Base-by-base conservation (phyloP, 176 grass and related monocot genomes). In the Poa annua region DNA sequence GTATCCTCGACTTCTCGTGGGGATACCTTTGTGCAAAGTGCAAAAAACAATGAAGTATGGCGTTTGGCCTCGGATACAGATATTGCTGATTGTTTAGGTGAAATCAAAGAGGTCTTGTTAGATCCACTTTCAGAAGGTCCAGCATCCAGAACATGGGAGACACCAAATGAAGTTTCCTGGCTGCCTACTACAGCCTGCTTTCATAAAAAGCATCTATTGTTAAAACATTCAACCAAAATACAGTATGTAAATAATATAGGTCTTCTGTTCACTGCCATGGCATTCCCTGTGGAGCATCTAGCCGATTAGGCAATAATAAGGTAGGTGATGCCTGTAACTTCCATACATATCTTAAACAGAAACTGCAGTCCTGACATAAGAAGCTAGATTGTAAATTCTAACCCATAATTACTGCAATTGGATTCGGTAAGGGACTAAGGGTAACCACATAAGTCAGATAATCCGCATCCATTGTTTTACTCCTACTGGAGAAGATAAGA, bases 1-100 rank as follows among this genome's bases (percentile, higher is more conserved):
- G 15, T 64, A 76, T 83, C 76, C 78, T 83, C 48, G 51, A 62
- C 54, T 83, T 79, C 78, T 83, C 48, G 51, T 67, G 62, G 36
- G 42, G 29, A 76, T 92, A 94, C 95, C 95, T 94, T 99, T 53
- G 87, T 92, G 75, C 97, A 99, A 84, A 99, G 97, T 84, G 97
- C 93, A 75, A 99, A 99, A 84, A 96, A 96, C 69, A 99, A 90
- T 72, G 93, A 96, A 78, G 83, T 92, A 66, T 82, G 84, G 16
- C 81, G 69, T 68, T 96, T 94, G 74, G 88, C 91, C 71, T 96
- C 87, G 6, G 89, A 92, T 47, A 85, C 59, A 75, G 93, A 92
- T 71, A 88, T 24, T 51, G 50, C 16, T 62, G 91, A 77, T 65
- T 72, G 78, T 66, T 81, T 94, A 33, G 51, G 42, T 83, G 85